Percentiles rank a stretch among this genome's conserved stretches.
phyloP scores from a whole-genome alignment of 306 rosid species.

The Arachis hypogaea region DNA sequence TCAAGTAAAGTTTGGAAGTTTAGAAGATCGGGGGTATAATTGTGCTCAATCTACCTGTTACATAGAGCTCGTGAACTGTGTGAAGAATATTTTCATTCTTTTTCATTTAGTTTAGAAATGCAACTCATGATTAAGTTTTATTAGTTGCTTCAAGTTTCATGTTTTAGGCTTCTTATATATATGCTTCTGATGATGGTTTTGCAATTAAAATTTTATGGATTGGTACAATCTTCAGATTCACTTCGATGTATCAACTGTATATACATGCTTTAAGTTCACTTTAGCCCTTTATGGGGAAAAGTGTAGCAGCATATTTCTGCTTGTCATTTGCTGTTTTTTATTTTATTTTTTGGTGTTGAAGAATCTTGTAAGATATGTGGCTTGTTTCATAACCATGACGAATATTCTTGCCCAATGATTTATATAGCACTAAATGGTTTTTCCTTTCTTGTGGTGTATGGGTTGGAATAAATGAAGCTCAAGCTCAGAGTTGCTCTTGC shows the following conservation, averaged over 20 bases:
- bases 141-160: constrained; percentile 17
- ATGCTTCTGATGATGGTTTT: neutral
- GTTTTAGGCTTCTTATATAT: neutral
- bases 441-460: constrained; percentile 39
- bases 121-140: neutral
- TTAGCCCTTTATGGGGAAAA: constrained; percentile 8
- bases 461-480: constrained; percentile 70
- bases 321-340: constrained; percentile 14
- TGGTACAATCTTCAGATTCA: constrained; percentile 17
- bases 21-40: too few relatives aligned
- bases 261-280: constrained; percentile 3
- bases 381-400: constrained; percentile 28
- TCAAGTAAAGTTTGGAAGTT: too few relatives aligned
- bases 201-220: neutral
- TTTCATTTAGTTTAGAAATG: too few relatives aligned
- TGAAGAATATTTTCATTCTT: too few relatives aligned
- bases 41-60: too few relatives aligned
- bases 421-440: constrained; percentile 33
- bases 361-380: constrained; percentile 12
- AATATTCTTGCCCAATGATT: constrained; percentile 27
- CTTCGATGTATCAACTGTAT: neutral
- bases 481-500: too few relatives aligned
- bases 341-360: constrained; percentile 3
- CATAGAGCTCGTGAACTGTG: too few relatives aligned
- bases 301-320: neutral